Evolutionary conservation across 2,329 filamentous ascomycete genomes (phyloP).

Genomic region (Neofusicoccum kwambonambiense): DNA sequence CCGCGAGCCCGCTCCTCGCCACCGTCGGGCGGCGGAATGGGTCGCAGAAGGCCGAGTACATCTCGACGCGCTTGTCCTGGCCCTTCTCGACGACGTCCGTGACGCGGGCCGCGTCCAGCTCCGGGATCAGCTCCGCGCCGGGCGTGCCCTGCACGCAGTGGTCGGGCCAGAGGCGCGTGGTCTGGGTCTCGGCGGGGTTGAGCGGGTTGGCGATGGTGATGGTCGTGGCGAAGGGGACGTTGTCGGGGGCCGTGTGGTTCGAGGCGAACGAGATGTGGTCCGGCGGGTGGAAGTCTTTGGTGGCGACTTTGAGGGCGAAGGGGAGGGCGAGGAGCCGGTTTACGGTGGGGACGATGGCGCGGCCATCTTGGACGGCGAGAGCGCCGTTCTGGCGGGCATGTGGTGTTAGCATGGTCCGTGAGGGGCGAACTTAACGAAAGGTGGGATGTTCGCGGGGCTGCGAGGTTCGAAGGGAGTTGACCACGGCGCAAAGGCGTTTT

Average conservation of each 20-base stretch:
- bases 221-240: constrained; percentile 65
- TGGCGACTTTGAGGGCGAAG: constrained; percentile 75
- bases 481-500: not conserved
- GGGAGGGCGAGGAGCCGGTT: constrained; percentile 72
- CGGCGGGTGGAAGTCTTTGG: constrained; percentile 86
- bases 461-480: not conserved
- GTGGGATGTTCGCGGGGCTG: not conserved
- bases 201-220: constrained; percentile 66
- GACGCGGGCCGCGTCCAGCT: constrained; percentile 48
- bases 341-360: constrained; percentile 66
- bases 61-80: constrained; percentile 70
- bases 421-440: not conserved
- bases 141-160: constrained; percentile 78
- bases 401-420: constrained; percentile 18
- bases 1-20: constrained; percentile 61
- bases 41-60: constrained; percentile 80
- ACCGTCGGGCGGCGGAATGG: constrained; percentile 71
- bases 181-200: constrained; percentile 62
- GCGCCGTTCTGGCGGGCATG: constrained; percentile 64
- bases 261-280: constrained; percentile 85
- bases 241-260: constrained; percentile 66
- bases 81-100: constrained; percentile 75
- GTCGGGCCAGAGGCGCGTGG: constrained; percentile 77
- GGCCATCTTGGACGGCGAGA: constrained; percentile 76
- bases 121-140: constrained; percentile 72